These are phyloP conservation scores for Periconia sp. DNA, from an alignment of 2,329 filamentous ascomycete species.

Conservation along the genomic window DNA sequence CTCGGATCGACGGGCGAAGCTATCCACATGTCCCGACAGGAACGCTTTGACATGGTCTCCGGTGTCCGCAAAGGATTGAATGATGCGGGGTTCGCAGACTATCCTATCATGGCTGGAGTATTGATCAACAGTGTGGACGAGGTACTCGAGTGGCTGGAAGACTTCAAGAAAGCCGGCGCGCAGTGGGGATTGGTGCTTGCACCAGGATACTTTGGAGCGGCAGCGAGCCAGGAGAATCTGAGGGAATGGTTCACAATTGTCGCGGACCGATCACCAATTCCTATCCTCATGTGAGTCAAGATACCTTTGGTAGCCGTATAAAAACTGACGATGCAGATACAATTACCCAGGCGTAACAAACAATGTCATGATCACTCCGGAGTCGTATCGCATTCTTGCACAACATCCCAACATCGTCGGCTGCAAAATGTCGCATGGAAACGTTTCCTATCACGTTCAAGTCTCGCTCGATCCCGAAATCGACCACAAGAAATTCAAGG, in stretches of 20 bases:
- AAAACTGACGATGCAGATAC: conserved; percentile 52
- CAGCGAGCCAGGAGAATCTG: conserved; percentile 64
- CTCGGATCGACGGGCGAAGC: conserved; percentile 70
- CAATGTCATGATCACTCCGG: conserved; percentile 64
- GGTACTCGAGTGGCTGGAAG: conserved; percentile 63
- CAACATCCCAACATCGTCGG: conserved; percentile 71
- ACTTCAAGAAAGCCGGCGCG: conserved; percentile 63
- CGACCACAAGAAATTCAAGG: conserved; percentile 64
- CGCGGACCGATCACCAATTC: conserved; percentile 65
- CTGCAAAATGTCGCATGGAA: conserved; percentile 72
- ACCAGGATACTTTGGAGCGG: conserved; percentile 69
- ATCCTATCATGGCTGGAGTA: conserved; percentile 68
- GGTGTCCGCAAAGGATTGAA: conserved; percentile 63
- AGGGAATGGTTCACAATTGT: conserved; percentile 66
- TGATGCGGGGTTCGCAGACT: conserved; percentile 61
- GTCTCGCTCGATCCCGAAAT: conserved; percentile 66
- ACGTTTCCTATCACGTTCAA: conserved; percentile 68
- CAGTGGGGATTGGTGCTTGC: conserved; percentile 68
- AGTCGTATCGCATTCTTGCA: conserved; percentile 64
- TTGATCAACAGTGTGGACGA: conserved; percentile 68
- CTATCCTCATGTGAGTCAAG: conserved; percentile 62
- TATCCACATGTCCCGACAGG: conserved; percentile 65
- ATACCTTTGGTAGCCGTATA: neutral
- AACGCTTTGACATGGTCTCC: conserved; percentile 62
- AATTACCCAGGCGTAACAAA: conserved; percentile 73